Base-by-base conservation (phyloP, 192 early-diverging fungal genomes). In the Podila epigama region DNA sequence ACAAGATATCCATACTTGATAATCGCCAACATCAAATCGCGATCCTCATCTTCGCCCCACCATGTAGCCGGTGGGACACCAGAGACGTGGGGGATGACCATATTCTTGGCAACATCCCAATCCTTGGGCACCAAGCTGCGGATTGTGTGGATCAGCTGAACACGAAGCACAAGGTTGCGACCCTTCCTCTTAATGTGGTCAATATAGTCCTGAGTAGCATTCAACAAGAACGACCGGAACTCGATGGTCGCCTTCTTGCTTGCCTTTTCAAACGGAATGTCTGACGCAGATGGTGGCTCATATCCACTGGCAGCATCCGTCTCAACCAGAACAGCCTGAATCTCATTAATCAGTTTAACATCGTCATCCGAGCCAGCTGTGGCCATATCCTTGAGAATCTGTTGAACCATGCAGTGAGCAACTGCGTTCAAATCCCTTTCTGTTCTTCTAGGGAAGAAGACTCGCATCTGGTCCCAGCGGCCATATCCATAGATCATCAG, bases 31-130 rank as follows among this genome's bases (percentile, higher is more conserved):
- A 95, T 66, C 50, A 95, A 52, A 77, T 94, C 91, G 22, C 90
- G 87, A 58, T 95, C 94, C 78, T 94, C 89, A 29, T 89, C 79
- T 12, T 85, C 96, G 32, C 92, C 92, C 94, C 94, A 95, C 89
- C 89, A 90, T 10, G 62, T 50, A 6, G 79, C 81, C 32, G 89
- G 88, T 27, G 84, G 87, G n/a, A 75, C 61, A 18, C 81, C 82
- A 36, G 85, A 79, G 10, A 95, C 83, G 50, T 86, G 81, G 1
- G 93, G 93, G 70, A 95, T 90, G 3, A 65, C 54, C 60, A 89
- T 85, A 31, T 81, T 41, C 84, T 86, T 86, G 65, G 88, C 87
- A 22, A 81, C 79, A 36, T 87, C 83, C 83, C 83, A 89, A 37
- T 89, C 81, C 10, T 60, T 82, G 18, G 93, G 92, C 63, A 93